phyloP scores from a whole-genome alignment of 1,284 basidiomycete genomes.

The Takashimella koratensis region DNA sequence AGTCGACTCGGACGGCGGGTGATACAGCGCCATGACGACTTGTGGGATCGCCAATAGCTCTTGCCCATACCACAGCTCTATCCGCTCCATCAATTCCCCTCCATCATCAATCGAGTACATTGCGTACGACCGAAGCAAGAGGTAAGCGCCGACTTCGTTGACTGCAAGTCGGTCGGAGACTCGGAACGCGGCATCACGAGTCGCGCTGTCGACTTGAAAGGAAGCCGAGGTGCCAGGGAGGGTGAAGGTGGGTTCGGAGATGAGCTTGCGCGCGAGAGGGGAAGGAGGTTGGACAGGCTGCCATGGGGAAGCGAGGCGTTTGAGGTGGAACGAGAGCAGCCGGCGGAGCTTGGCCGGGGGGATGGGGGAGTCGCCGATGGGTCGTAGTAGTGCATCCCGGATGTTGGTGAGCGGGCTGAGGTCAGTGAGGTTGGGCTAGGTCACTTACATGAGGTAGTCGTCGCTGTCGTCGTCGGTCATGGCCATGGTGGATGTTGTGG shows the following conservation, averaged over 20 bases:
- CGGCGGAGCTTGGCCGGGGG: constrained; percentile 24
- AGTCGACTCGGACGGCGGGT: constrained; percentile 1
- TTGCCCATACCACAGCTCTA: constrained; percentile 34
- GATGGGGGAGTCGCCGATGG: constrained; percentile 16
- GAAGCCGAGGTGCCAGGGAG: constrained; percentile 17
- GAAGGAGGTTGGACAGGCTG: constrained; percentile 22
- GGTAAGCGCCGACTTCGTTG: constrained; percentile 25
- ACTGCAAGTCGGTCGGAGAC: constrained; percentile 21
- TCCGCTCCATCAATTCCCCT: constrained; percentile 20
- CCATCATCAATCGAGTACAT: constrained; percentile 28
- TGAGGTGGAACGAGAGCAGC: constrained; percentile 27
- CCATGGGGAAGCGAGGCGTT: constrained; percentile 29
- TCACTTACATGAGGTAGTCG: constrained; percentile 19
- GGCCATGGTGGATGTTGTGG: too few species aligned
- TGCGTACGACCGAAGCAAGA: constrained; percentile 31
- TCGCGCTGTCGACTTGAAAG: constrained; percentile 23
- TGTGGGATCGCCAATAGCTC: constrained; percentile 34
- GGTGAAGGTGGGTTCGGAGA: constrained; percentile 17
- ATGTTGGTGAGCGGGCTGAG: constrained; percentile 36
- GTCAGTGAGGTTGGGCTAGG: background rate
- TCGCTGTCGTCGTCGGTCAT: too few species aligned
- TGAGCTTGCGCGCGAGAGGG: constrained; percentile 6
- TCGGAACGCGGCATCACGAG: constrained; percentile 18
- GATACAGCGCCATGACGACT: constrained; percentile 26
- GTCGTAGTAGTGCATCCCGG: constrained; percentile 33